Conservation (phyloP, 306 rosid genomes). For the cucumber (Cucumis sativus) region DNA sequence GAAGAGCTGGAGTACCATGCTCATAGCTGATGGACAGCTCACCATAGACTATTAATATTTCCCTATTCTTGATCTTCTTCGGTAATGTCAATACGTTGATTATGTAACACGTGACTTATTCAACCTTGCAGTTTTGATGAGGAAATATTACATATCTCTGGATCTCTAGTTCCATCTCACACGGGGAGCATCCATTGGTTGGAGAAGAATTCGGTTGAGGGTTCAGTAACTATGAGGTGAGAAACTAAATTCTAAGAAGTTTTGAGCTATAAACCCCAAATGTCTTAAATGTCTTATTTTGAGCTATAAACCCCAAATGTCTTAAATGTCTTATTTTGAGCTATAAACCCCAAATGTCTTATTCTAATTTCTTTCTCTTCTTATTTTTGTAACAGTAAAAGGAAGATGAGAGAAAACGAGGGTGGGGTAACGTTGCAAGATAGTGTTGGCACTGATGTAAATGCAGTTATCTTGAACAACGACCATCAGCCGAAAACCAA, state of each 20-base stretch:
- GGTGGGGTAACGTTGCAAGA: constrained; percentile 19
- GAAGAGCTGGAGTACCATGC: background rate
- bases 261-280: background rate
- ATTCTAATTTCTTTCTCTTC: background rate
- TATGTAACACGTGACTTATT: background rate
- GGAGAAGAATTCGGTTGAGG: constrained; percentile 33
- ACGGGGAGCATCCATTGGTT: constrained; percentile 75
- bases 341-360: background rate
- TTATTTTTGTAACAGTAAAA: constrained; percentile 22
- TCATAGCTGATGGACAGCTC: background rate
- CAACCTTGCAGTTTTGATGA: constrained; percentile 59
- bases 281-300: too few species aligned
- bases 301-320: background rate
- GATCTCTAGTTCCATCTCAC: constrained; percentile 49
- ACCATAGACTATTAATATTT: background rate
- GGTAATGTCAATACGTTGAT: background rate
- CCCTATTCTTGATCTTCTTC: background rate
- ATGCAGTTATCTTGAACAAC: constrained; percentile 11
- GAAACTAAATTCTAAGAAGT: background rate
- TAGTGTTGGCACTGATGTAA: constrained; percentile 9
- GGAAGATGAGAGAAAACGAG: constrained; percentile 33
- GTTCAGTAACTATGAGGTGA: constrained; percentile 32
- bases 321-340: background rate
- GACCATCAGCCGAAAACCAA: constrained; percentile 25
- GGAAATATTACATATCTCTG: constrained; percentile 55